Base-by-base conservation (phyloP, 2,329 filamentous ascomycete species). In the Fusarium sp. region DNA sequence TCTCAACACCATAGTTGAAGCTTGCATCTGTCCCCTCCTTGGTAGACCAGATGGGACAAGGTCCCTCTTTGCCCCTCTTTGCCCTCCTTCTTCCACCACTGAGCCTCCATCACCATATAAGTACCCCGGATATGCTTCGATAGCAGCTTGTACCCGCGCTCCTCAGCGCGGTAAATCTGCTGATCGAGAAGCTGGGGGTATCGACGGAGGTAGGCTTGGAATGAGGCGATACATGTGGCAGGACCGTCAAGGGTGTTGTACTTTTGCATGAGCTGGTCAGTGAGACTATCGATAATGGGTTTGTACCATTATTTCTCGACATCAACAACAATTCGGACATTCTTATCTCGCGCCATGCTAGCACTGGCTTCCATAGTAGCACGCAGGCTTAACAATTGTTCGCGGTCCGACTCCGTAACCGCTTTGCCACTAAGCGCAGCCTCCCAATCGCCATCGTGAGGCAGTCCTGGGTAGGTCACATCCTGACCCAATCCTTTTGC, bases 241-340 rank as follows among this genome's bases (percentile, higher is more conserved):
- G 70, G 70, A 7, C 62, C 62, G 14, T 56, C 65, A 3, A 69
- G 21, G 11, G 53, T 50, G 50, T 72, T 72, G 54, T 72, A 72
- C 46, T 62, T 66, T 61, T 72, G 69, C 69, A 72, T 72, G 15
- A 72, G 62, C 44, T 70, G 65, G n/a, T 70, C 65, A 13, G 62
- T 69, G 7, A 72, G 28, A 24, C 51, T 61, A 51, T 70, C 69
- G 22, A 72, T 67, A 3, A 70, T 67, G 14, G 69, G 67, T 17
- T 72, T 62, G 40, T 70, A 72, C 69, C 67, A 72, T 7, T 67
- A 58, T 28, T 72, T 65, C 39, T 70, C 69, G 1, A 67, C 67
- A 54, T 72, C 69, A 26, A 72, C 69, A 17, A 72, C 65, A 38
- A 71, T 63, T 7, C 69, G 67, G 21, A 72, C 62, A 26, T 70